These are phyloP conservation scores for Xylaria scruposa DNA, from an alignment of 495 filamentous ascomycete species.

Conservation along the genomic window DNA sequence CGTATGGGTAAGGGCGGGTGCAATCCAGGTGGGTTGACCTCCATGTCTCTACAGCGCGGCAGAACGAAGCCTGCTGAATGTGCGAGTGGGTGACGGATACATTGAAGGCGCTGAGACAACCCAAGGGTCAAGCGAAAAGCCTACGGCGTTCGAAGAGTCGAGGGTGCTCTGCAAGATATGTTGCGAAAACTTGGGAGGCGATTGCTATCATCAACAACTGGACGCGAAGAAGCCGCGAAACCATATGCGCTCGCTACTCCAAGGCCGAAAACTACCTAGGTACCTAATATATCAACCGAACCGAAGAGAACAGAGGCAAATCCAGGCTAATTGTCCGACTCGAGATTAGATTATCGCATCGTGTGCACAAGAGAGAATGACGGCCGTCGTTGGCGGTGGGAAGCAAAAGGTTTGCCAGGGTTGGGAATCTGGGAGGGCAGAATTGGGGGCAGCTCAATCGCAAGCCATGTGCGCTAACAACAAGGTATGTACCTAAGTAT, in stretches of 20 bases:
- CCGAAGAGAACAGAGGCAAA: constrained; percentile 6
- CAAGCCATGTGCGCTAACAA: neutral
- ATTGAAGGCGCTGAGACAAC: constrained; percentile 36
- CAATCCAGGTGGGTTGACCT: constrained; percentile 33
- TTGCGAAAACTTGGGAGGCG: constrained; percentile 10
- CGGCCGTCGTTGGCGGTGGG: constrained; percentile 12
- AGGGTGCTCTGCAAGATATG: constrained; percentile 1
- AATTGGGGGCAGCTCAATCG: constrained; percentile 13
- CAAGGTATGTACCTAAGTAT: constrained; percentile 19
- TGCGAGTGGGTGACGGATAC: constrained; percentile 31
- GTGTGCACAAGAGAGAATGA: constrained; percentile 10
- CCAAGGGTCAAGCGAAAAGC: constrained; percentile 17
- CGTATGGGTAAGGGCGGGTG: constrained; percentile 34
- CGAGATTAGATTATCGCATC: constrained; percentile 23
- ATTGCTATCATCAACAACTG: constrained; percentile 9
- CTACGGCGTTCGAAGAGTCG: neutral
- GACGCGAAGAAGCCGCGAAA: constrained; percentile 10
- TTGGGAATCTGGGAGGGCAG: constrained; percentile 10
- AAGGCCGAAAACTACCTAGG: neutral
- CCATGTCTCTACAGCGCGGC: constrained; percentile 44
- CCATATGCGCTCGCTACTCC: constrained; percentile 9
- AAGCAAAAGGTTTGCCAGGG: constrained; percentile 18
- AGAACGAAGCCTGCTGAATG: constrained; percentile 37
- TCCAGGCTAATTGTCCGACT: constrained; percentile 7
- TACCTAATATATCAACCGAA: no score